Conservation (phyloP, 2,329 filamentous ascomycete genomes). For the Fusarium verrucosum region DNA sequence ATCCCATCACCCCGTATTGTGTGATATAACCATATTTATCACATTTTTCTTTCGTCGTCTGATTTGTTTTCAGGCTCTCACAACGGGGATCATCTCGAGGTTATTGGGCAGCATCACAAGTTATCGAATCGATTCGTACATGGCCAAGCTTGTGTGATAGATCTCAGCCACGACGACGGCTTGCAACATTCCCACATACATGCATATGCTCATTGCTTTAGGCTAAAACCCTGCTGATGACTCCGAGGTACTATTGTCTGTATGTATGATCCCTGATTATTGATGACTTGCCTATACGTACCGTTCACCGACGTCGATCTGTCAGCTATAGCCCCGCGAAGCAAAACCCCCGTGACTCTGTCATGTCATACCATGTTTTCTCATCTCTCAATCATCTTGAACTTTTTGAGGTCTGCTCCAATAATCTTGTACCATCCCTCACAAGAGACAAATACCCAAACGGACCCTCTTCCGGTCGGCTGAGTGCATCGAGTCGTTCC, state of each 20-base stretch:
- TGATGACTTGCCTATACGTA: constrained; percentile 5
- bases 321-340: constrained; percentile 38
- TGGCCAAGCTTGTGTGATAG: constrained; percentile 32
- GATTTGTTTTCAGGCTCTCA: constrained; percentile 26
- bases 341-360: constrained; percentile 37
- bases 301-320: constrained; percentile 25
- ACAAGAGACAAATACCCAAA: constrained; percentile 11
- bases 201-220: constrained; percentile 16
- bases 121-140: constrained; percentile 4
- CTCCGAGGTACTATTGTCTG: constrained; percentile 1
- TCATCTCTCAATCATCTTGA: constrained; percentile 9
- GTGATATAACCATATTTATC: constrained; percentile 26
- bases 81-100: constrained; percentile 17
- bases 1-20: constrained; percentile 38
- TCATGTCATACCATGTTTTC: constrained; percentile 32
- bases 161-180: constrained; percentile 37
- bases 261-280: constrained; percentile 4
- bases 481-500: constrained; percentile 30
- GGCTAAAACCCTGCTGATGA: constrained; percentile 13
- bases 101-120: constrained; percentile 24
- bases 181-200: constrained; percentile 6
- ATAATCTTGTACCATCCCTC: constrained; percentile 22
- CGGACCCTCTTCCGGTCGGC: constrained; percentile 33
- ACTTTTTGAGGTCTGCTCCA: constrained; percentile 9
- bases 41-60: constrained; percentile 19